Evolutionary conservation across 495 filamentous ascomycete genomes (phyloP).

Genomic region (Xylaria longipes): DNA sequence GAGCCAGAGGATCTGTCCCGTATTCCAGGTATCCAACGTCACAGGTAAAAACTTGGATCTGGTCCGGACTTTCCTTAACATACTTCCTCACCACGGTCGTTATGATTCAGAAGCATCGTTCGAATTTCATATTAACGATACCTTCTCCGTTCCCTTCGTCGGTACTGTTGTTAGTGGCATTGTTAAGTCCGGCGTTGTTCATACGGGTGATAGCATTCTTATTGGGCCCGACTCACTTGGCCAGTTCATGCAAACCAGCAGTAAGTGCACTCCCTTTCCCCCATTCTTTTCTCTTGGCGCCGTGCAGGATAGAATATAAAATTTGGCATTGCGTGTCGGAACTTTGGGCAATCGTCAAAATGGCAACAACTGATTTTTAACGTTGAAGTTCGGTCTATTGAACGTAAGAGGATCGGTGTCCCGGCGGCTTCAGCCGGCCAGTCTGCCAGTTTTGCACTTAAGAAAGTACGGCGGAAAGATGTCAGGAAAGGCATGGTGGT

Average conservation of each 20-base stretch:
- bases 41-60: constrained; percentile 82
- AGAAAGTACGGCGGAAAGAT: constrained; percentile 85
- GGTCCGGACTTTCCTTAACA: constrained; percentile 91
- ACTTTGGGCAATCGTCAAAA: neutral
- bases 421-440: constrained; percentile 91
- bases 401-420: constrained; percentile 91
- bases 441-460: constrained; percentile 88
- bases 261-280: constrained; percentile 11
- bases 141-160: constrained; percentile 97
- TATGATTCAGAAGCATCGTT: constrained; percentile 89
- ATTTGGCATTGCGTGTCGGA: neutral
- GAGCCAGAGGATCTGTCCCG: constrained; percentile 91
- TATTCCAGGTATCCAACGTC: constrained; percentile 98
- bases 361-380: neutral
- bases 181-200: constrained; percentile 85
- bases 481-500: constrained; percentile 99
- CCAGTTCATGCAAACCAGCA: constrained; percentile 86
- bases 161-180: constrained; percentile 96
- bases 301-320: neutral
- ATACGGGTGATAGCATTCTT: constrained; percentile 86
- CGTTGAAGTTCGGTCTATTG: constrained; percentile 75
- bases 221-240: constrained; percentile 93
- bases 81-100: constrained; percentile 92
- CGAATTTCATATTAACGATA: constrained; percentile 97
- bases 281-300: neutral